Evolutionary conservation across 164 flowering plant genomes (phyloP).

Genomic region (Cinnamomum micranthum): DNA sequence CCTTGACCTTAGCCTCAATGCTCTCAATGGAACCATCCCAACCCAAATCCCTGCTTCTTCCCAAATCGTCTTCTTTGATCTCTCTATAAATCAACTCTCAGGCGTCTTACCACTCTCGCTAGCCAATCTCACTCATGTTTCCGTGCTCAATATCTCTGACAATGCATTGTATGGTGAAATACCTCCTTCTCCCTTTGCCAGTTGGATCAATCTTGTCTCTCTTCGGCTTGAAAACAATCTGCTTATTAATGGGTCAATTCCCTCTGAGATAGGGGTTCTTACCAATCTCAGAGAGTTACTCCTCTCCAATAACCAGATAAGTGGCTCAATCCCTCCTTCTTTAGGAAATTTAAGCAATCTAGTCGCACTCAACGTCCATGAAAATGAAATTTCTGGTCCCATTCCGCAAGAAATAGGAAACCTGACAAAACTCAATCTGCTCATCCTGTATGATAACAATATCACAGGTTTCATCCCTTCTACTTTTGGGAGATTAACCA

Average conservation of each 20-base stretch:
- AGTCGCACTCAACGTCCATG: too few relatives aligned
- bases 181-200: conserved; percentile 17
- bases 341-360: too few relatives aligned
- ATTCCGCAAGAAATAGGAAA: conserved; percentile 44
- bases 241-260: conserved; percentile 17
- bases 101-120: conserved; percentile 25
- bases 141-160: conserved; percentile 15
- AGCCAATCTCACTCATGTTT: conserved; percentile 21
- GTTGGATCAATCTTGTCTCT: conserved; percentile 8
- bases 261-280: conserved; percentile 23
- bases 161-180: conserved; percentile 16
- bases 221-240: conserved; percentile 10
- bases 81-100: conserved; percentile 17
- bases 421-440: conserved; percentile 15
- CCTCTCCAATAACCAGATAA: too few relatives aligned
- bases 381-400: too few relatives aligned
- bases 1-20: conserved; percentile 4
- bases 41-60: conserved; percentile 13
- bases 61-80: conserved; percentile 9
- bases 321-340: too few relatives aligned
- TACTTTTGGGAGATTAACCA: too few relatives aligned
- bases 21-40: conserved; percentile 20
- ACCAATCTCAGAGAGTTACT: neutral
- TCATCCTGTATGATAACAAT: neutral
- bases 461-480: conserved; percentile 10